These are phyloP conservation scores for Hypoxylon sp. DNA, from an alignment of 2,329 filamentous ascomycete species.

Conservation along the genomic window DNA sequence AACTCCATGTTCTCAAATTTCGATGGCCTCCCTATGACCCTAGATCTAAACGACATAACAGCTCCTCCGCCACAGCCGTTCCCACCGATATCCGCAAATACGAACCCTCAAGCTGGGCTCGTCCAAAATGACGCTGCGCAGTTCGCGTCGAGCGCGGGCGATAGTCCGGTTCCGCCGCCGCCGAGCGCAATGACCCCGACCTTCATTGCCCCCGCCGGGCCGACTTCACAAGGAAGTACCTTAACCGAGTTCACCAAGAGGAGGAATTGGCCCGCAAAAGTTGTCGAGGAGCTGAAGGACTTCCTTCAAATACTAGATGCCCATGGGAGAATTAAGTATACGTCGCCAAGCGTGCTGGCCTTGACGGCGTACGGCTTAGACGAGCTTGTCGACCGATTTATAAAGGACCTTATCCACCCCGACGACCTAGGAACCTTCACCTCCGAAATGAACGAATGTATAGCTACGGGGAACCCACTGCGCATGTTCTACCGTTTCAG, in stretches of 20 bases:
- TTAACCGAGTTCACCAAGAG: constrained; percentile 71
- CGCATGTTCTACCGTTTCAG: constrained; percentile 90
- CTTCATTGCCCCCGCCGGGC: constrained; percentile 46
- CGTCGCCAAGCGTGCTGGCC: constrained; percentile 80
- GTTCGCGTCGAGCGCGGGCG: constrained; percentile 42
- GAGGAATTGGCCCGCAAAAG: constrained; percentile 85
- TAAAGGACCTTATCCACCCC: constrained; percentile 85
- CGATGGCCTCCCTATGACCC: constrained; percentile 46
- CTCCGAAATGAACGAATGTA: constrained; percentile 89
- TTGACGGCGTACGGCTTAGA: constrained; percentile 80
- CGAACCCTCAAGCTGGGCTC: constrained; percentile 42
- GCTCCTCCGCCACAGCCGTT: constrained; percentile 42
- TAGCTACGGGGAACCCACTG: constrained; percentile 81
- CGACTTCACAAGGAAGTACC: constrained; percentile 55
- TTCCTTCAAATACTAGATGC: constrained; percentile 88
- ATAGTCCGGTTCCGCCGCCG: constrained; percentile 39
- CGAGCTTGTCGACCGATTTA: constrained; percentile 78
- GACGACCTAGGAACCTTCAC: constrained; percentile 87
- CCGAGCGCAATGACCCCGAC: constrained; percentile 48
- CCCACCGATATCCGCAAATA: constrained; percentile 32
- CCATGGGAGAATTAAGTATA: constrained; percentile 84
- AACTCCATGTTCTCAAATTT: constrained; percentile 44
- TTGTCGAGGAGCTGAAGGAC: constrained; percentile 90
- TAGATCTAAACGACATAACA: constrained; percentile 47
- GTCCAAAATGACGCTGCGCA: constrained; percentile 39